Conservation (phyloP, 2,329 filamentous ascomycete genomes). For the Cytospora chrysosperma region DNA sequence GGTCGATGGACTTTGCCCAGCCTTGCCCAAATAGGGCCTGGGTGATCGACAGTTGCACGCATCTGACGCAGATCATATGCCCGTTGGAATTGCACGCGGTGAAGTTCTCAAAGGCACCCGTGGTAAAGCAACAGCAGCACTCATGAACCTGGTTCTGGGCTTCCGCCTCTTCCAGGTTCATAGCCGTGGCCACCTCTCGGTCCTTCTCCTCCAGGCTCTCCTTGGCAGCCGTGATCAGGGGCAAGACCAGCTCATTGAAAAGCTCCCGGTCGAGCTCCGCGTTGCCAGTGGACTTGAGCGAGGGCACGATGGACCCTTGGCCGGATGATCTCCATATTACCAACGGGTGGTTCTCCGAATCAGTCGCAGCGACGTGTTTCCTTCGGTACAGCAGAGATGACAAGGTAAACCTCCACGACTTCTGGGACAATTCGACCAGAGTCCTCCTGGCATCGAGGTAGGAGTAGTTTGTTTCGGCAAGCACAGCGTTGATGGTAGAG, state of each 20-base stretch:
- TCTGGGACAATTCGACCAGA: constrained; percentile 65
- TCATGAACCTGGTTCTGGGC: constrained; percentile 59
- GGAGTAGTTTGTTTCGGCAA: constrained; percentile 78
- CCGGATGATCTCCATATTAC: constrained; percentile 60
- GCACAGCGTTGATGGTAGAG: constrained; percentile 73
- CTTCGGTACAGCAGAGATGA: constrained; percentile 62
- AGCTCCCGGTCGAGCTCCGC: constrained; percentile 63
- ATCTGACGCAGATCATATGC: constrained; percentile 78
- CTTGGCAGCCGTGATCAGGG: constrained; percentile 47
- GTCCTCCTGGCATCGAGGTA: constrained; percentile 71
- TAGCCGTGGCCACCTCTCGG: constrained; percentile 48
- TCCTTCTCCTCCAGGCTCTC: constrained; percentile 51
- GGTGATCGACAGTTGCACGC: constrained; percentile 76
- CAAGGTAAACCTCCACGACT: constrained; percentile 76
- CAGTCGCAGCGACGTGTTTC: constrained; percentile 52
- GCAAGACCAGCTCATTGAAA: constrained; percentile 55
- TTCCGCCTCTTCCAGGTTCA: constrained; percentile 62
- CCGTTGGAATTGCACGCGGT: constrained; percentile 66
- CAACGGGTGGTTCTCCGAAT: constrained; percentile 61
- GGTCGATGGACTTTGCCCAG: constrained; percentile 78
- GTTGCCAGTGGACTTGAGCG: constrained; percentile 64
- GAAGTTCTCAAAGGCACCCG: constrained; percentile 70
- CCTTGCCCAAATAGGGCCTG: constrained; percentile 93
- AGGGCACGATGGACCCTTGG: constrained; percentile 56
- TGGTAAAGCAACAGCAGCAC: constrained; percentile 76